phyloP scores from a whole-genome alignment of 805 yeast genomes.

The Huiozyma naganishii region DNA sequence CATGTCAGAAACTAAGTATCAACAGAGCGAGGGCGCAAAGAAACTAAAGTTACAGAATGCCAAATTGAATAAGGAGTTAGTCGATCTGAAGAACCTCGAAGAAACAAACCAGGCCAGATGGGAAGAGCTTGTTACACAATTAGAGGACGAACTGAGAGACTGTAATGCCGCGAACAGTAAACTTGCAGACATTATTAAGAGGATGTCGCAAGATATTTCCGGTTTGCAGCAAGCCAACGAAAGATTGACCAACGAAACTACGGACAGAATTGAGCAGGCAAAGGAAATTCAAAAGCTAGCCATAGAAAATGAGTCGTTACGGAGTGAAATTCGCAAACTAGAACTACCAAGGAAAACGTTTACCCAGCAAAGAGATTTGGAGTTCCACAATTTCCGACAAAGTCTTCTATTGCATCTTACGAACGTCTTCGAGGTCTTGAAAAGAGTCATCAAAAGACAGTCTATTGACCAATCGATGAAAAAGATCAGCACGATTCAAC shows the following conservation, averaged over 20 bases:
- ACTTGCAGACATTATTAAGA: conserved; percentile 5
- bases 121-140: conserved; percentile 14
- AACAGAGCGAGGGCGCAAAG: conserved; percentile 3
- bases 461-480: conserved; percentile 50
- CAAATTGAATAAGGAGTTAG: conserved; percentile 7
- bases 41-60: conserved; percentile 5
- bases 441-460: conserved; percentile 44
- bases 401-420: conserved; percentile 37
- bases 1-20: conserved; percentile 3
- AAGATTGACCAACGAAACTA: not conserved
- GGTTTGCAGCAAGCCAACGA: not conserved
- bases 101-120: conserved; percentile 18
- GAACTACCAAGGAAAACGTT: conserved; percentile 1
- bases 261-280: not conserved
- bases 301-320: conserved; percentile 1
- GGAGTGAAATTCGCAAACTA: not conserved
- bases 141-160: conserved; percentile 13
- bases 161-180: not conserved
- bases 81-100: conserved; percentile 9
- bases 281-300: conserved; percentile 5
- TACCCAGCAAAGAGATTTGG: not conserved
- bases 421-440: conserved; percentile 39
- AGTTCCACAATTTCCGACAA: conserved; percentile 29
- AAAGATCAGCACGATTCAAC: conserved; percentile 35
- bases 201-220: conserved; percentile 11